phyloP scores from a whole-genome alignment of 345 rosid species.

The Dovyalis caffra region DNA sequence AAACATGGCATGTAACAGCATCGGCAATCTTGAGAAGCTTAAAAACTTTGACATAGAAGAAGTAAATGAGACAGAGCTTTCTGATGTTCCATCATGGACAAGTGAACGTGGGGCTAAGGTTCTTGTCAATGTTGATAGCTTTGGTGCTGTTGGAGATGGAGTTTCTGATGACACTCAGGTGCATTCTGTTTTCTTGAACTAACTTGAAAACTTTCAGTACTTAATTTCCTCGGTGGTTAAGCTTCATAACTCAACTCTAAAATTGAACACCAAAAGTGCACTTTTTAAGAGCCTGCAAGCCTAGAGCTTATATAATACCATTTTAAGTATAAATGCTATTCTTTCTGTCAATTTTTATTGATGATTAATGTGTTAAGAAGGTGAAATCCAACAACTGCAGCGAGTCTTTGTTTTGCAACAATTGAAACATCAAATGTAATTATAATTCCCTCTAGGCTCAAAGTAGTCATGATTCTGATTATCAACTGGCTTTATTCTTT shows the following conservation, averaged over 20 bases:
- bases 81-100: constrained; percentile 45
- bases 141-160: constrained; percentile 87
- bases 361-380: too few relatives aligned
- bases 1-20: constrained; percentile 32
- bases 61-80: constrained; percentile 40
- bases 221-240: not conserved
- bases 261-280: not conserved
- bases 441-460: not conserved
- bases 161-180: constrained; percentile 93
- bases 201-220: not conserved
- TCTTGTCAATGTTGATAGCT: constrained; percentile 90
- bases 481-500: not conserved
- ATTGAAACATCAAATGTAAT: too few relatives aligned
- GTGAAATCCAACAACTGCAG: too few relatives aligned
- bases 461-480: not conserved
- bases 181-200: constrained; percentile 12
- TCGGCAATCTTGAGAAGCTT: constrained; percentile 51
- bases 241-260: not conserved
- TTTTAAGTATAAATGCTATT: not conserved
- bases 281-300: not conserved
- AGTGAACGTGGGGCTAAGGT: constrained; percentile 59
- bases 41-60: constrained; percentile 53
- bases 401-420: too few relatives aligned
- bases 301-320: not conserved
- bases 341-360: not conserved